These are phyloP conservation scores for Asparagopsis taxiformis DNA, from an alignment of 31 red algal genomes.

Conservation along the genomic window DNA sequence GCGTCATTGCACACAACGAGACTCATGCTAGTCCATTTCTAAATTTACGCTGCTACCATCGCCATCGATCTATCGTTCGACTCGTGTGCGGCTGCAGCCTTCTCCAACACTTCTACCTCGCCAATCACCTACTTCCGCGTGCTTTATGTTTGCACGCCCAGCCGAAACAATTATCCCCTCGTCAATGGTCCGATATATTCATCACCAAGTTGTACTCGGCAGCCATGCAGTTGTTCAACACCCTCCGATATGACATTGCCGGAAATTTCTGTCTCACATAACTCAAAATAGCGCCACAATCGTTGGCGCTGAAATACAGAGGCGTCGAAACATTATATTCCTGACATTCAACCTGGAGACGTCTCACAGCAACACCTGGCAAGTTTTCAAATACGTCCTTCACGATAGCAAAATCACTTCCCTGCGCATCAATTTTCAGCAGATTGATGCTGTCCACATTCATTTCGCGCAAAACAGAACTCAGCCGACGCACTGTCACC, in stretches of 20 bases:
- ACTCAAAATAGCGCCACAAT: not conserved
- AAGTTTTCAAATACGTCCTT: constrained; percentile 16
- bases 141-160: too few relatives aligned
- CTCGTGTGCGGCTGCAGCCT: too few relatives aligned
- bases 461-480: not conserved
- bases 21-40: too few relatives aligned
- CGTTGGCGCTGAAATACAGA: constrained; percentile 10
- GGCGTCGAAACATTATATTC: not conserved
- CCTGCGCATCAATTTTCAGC: constrained; percentile 20
- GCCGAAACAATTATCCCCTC: too few relatives aligned
- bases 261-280: constrained; percentile 5
- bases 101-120: too few relatives aligned
- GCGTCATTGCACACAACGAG: too few relatives aligned
- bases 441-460: not conserved
- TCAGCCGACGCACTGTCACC: not conserved
- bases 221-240: constrained; percentile 3
- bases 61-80: too few relatives aligned
- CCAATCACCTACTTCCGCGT: too few relatives aligned
- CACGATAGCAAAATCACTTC: constrained; percentile 13
- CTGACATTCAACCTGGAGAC: constrained; percentile 1
- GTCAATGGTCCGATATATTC: too few relatives aligned
- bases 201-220: constrained; percentile 12
- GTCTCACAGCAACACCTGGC: not conserved
- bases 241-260: not conserved
- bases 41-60: too few relatives aligned